Conservation (phyloP, 2,329 filamentous ascomycete species). For the Scedosporium aurantiacum region DNA sequence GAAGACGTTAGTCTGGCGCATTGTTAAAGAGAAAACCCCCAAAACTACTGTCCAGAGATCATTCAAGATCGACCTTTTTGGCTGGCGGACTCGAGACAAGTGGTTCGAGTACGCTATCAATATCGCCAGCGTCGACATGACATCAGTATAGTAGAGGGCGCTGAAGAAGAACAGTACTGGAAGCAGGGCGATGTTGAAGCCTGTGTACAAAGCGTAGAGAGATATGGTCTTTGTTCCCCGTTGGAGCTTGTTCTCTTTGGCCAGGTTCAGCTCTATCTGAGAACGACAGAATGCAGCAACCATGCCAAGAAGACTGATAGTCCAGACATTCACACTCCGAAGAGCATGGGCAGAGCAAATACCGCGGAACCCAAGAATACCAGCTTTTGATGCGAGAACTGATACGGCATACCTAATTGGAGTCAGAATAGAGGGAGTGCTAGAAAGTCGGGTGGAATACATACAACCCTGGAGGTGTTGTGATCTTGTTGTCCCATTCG, state of each 20-base stretch:
- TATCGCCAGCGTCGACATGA: constrained; percentile 68
- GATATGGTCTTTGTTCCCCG: constrained; percentile 18
- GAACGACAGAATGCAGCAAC: constrained; percentile 41
- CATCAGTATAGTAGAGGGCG: constrained; percentile 87
- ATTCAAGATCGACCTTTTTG: constrained; percentile 21
- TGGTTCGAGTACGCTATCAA: constrained; percentile 55
- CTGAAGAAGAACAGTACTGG: constrained; percentile 95
- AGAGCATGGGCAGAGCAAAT: constrained; percentile 31
- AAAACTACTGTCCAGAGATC: constrained; percentile 37
- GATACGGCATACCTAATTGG: constrained; percentile 34
- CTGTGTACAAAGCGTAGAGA: constrained; percentile 44
- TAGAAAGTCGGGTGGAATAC: constrained; percentile 11
- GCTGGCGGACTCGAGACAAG: constrained; percentile 29
- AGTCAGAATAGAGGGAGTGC: neutral
- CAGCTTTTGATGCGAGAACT: constrained; percentile 4
- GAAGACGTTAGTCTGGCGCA: constrained; percentile 94
- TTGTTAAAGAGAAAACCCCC: constrained; percentile 58
- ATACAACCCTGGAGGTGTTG: constrained; percentile 81
- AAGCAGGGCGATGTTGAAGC: constrained; percentile 73
- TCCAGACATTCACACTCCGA: constrained; percentile 36
- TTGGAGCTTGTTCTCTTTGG: constrained; percentile 6
- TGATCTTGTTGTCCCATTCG: constrained; percentile 94
- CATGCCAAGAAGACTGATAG: constrained; percentile 29
- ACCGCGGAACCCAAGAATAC: constrained; percentile 5
- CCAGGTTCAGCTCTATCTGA: constrained; percentile 34